These are phyloP conservation scores for Pseudozyma thailandica DNA, from an alignment of 1,284 basidiomycete species.

Conservation along the genomic window DNA sequence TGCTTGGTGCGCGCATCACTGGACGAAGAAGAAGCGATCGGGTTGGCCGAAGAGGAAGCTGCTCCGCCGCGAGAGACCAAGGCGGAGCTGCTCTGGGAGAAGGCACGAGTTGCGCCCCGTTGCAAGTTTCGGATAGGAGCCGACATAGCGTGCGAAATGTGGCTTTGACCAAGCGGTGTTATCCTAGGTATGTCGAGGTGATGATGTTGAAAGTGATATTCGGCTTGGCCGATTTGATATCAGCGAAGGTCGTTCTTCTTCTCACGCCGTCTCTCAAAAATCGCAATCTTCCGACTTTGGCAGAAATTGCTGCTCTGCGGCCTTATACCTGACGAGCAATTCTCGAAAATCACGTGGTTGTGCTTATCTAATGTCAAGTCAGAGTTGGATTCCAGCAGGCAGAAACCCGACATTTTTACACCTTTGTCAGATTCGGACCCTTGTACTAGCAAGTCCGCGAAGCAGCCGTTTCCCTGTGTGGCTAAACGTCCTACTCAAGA, in stretches of 20 bases:
- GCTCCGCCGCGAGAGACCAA: conserved; percentile 9
- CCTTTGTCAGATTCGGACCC: no score
- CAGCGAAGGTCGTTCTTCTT: not conserved
- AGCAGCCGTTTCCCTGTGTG: no score
- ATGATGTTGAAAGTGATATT: conserved; percentile 1
- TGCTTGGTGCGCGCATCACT: conserved; percentile 14
- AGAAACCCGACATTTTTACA: no score
- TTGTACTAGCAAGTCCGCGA: no score
- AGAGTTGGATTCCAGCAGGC: no score
- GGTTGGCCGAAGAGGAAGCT: conserved; percentile 29
- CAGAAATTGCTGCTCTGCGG: not conserved
- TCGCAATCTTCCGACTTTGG: conserved; percentile 5
- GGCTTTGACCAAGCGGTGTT: no score
- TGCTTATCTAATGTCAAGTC: no score
- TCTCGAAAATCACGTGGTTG: conserved; percentile 3
- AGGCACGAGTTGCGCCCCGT: conserved; percentile 26
- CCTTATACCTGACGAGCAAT: not conserved
- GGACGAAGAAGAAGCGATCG: conserved; percentile 28
- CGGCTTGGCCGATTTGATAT: no score
- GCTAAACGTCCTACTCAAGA: no score
- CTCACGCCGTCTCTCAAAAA: conserved; percentile 7
- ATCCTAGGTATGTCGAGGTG: not conserved
- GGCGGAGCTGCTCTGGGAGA: conserved; percentile 24
- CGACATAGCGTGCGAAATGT: conserved; percentile 46
- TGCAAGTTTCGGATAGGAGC: conserved; percentile 41